Percentiles rank a stretch among this genome's conserved stretches.
Conservation (phyloP, 768 basidiomycete genomes). For the Leucogyrophana mollusca region DNA sequence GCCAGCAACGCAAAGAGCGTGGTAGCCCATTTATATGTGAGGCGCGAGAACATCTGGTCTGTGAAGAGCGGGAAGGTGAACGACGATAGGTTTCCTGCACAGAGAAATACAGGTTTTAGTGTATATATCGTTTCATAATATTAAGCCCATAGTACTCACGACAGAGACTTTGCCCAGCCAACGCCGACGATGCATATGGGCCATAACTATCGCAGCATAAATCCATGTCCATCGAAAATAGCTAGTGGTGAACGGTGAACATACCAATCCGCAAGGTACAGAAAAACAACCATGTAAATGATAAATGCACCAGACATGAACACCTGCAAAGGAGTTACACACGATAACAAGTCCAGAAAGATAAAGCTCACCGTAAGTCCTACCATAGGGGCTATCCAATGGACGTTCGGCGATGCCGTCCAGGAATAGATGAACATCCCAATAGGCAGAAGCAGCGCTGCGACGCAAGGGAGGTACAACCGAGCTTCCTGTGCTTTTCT, state of each 20-base stretch:
- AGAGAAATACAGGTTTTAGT: neutral
- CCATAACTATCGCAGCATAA: slow-evolving; percentile 46
- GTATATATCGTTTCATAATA: neutral
- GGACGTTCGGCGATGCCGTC: slow-evolving; percentile 52
- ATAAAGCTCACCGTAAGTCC: slow-evolving; percentile 22
- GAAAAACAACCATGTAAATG: slow-evolving; percentile 58
- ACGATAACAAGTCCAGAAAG: slow-evolving; percentile 1
- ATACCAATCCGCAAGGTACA: slow-evolving; percentile 65
- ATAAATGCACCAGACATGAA: slow-evolving; percentile 51
- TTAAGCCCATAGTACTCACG: slow-evolving; percentile 34
- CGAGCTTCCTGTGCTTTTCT: slow-evolving; percentile 54
- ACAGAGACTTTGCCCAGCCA: slow-evolving; percentile 65
- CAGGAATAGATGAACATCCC: slow-evolving; percentile 75
- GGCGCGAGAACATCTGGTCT: slow-evolving; percentile 50
- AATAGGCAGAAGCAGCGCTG: slow-evolving; percentile 50
- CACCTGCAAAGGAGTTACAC: slow-evolving; percentile 30
- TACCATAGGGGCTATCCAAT: slow-evolving; percentile 51
- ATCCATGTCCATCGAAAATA: too few relatives aligned
- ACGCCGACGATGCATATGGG: slow-evolving; percentile 64
- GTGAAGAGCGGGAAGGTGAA: slow-evolving; percentile 65
- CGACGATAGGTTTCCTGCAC: slow-evolving; percentile 52
- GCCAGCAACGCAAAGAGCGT: slow-evolving; percentile 56
- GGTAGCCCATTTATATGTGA: slow-evolving; percentile 62
- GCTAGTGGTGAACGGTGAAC: slow-evolving; percentile 7
- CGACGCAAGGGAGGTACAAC: slow-evolving; percentile 54